phyloP scores from a whole-genome alignment of 108 stramenopile species.

The Pseudonitzschia multistriata region DNA sequence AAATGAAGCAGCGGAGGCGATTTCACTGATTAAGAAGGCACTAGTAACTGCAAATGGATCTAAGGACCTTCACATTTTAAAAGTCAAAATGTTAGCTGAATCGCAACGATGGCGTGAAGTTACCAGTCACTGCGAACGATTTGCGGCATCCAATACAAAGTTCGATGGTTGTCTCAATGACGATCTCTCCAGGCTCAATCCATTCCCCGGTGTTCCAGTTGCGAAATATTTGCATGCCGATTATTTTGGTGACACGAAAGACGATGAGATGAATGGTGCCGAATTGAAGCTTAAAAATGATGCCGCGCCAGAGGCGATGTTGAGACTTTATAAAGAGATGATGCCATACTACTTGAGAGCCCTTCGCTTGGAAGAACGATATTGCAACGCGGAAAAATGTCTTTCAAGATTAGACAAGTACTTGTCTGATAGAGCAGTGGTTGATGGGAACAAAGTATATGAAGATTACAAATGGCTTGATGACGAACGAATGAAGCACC shows the following conservation, averaged over 20 bases:
- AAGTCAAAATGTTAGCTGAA: constrained; percentile 52
- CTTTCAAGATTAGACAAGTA: neutral
- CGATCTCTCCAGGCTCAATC: constrained; percentile 55
- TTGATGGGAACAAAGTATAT: neutral
- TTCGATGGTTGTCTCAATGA: constrained; percentile 66
- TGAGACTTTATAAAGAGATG: constrained; percentile 59
- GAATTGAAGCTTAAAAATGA: constrained; percentile 50
- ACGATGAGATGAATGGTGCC: constrained; percentile 35
- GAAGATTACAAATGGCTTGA: constrained; percentile 26
- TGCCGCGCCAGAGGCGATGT: constrained; percentile 64
- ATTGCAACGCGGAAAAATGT: constrained; percentile 46
- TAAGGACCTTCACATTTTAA: constrained; percentile 51
- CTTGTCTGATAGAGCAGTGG: neutral
- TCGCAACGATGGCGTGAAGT: constrained; percentile 79
- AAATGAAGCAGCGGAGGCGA: constrained; percentile 31
- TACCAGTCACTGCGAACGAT: constrained; percentile 61
- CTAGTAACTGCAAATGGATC: constrained; percentile 53
- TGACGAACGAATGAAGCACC: constrained; percentile 24
- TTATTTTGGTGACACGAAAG: constrained; percentile 35
- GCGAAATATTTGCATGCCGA: constrained; percentile 30
- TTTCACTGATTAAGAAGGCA: constrained; percentile 57
- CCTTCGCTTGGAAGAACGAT: constrained; percentile 76
- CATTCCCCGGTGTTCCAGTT: constrained; percentile 50
- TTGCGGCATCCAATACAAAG: constrained; percentile 56
- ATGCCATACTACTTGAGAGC: constrained; percentile 59